Evolutionary conservation across 768 basidiomycete genomes (phyloP).

Genomic region (Pleurotus salmoneostramineus): DNA sequence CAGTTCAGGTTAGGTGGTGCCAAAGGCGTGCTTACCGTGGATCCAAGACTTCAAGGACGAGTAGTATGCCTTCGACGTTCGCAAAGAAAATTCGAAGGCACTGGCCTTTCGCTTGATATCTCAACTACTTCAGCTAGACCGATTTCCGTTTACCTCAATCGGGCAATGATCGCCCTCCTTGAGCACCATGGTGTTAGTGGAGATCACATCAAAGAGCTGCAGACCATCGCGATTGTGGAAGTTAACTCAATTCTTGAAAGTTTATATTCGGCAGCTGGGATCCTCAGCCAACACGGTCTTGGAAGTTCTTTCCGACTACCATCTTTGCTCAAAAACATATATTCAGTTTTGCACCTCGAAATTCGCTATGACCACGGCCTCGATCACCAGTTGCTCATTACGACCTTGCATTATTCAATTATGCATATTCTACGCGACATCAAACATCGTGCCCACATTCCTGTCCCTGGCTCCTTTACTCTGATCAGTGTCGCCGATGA

Average conservation of each 20-base stretch:
- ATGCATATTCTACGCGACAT: slow-evolving; percentile 47
- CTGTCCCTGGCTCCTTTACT: slow-evolving; percentile 43
- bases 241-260: slow-evolving; percentile 29
- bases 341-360: slow-evolving; percentile 24
- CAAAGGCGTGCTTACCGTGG: slow-evolving; percentile 44
- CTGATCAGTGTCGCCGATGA: slow-evolving; percentile 53
- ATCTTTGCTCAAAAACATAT: slow-evolving; percentile 35
- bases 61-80: slow-evolving; percentile 37
- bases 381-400: slow-evolving; percentile 31
- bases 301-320: slow-evolving; percentile 41
- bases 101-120: slow-evolving; percentile 39
- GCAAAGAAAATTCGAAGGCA: slow-evolving; percentile 44
- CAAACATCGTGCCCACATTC: slow-evolving; percentile 48
- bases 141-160: slow-evolving; percentile 38
- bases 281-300: slow-evolving; percentile 39
- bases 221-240: slow-evolving; percentile 30
- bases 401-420: slow-evolving; percentile 30
- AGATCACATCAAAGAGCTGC: slow-evolving; percentile 30
- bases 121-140: slow-evolving; percentile 41
- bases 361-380: slow-evolving; percentile 9
- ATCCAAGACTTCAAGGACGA: slow-evolving; percentile 29
- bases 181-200: slow-evolving; percentile 37
- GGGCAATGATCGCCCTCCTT: slow-evolving; percentile 44
- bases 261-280: slow-evolving; percentile 28
- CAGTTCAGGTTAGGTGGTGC: slow-evolving; percentile 44